Evolutionary conservation across 352 stramenopile genomes (phyloP).

Genomic region (Blastocystis sp.): DNA sequence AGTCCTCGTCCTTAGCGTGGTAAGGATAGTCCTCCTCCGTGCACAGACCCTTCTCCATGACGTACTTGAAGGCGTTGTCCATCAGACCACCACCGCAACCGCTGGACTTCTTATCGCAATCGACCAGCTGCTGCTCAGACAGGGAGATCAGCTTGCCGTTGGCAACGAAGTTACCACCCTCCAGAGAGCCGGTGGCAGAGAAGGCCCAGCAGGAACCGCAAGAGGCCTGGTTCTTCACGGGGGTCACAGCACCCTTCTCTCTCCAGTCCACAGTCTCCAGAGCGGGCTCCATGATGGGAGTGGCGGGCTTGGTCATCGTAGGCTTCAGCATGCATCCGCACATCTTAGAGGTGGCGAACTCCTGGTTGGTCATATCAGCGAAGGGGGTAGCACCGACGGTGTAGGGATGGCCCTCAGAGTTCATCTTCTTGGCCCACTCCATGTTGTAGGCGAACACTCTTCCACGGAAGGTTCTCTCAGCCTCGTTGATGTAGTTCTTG

Average conservation of each 20-base stretch:
- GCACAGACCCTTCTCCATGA: slow-evolving; percentile 83
- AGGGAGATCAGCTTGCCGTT: slow-evolving; percentile 78
- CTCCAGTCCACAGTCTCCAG: slow-evolving; percentile 74
- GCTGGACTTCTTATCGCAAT: slow-evolving; percentile 82
- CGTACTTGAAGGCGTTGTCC: slow-evolving; percentile 83
- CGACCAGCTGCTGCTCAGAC: slow-evolving; percentile 84
- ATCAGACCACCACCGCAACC: slow-evolving; percentile 83
- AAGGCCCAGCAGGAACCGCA: slow-evolving; percentile 89
- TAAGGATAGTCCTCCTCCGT: slow-evolving; percentile 89
- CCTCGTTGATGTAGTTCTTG: slow-evolving; percentile 69
- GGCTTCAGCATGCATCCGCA: slow-evolving; percentile 75
- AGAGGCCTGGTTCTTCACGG: slow-evolving; percentile 86
- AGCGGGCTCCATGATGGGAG: slow-evolving; percentile 72
- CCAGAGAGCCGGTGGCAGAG: slow-evolving; percentile 78
- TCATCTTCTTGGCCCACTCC: slow-evolving; percentile 81
- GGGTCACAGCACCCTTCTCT: slow-evolving; percentile 73
- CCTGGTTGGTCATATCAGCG: slow-evolving; percentile 88
- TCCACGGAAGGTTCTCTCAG: slow-evolving; percentile 71
- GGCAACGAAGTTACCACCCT: slow-evolving; percentile 79
- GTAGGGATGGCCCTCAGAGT: slow-evolving; percentile 78
- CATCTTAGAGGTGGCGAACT: slow-evolving; percentile 84
- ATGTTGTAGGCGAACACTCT: slow-evolving; percentile 83
- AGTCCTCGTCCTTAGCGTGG: slow-evolving; percentile 76
- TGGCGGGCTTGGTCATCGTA: slow-evolving; percentile 68
- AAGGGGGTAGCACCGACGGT: slow-evolving; percentile 87